phyloP scores from a whole-genome alignment of 2,329 filamentous ascomycete genomes.

The Colletotrichum lupini region DNA sequence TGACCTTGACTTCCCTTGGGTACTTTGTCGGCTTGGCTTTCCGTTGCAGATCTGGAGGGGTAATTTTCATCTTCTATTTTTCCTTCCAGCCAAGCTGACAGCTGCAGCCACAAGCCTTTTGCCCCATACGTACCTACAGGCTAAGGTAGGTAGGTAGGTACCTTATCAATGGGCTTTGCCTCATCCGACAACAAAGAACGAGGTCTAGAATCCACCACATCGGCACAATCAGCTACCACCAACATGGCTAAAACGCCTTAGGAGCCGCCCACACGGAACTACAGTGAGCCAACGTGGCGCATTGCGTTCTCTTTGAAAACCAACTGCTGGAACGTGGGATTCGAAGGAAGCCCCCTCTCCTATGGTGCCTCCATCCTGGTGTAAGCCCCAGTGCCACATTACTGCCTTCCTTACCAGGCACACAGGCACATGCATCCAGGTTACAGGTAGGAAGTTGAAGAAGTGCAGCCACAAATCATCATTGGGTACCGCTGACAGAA shows the following conservation, averaged over 20 bases:
- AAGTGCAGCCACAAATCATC: neutral
- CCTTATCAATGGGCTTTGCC: neutral
- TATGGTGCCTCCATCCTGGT: neutral
- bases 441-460: neutral
- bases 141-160: too few species aligned
- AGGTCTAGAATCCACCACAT: neutral
- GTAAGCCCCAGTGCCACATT: neutral
- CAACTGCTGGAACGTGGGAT: neutral
- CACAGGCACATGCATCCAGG: too few species aligned
- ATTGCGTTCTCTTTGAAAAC: neutral
- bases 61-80: neutral
- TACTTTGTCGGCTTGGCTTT: neutral
- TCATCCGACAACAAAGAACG: neutral
- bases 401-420: too few species aligned
- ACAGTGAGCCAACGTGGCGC: neutral
- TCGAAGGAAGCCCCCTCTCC: neutral
- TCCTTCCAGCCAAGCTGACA: neutral
- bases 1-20: neutral
- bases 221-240: neutral
- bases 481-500: neutral
- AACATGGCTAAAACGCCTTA: neutral
- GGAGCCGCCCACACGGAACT: neutral
- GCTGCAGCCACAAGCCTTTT: neutral
- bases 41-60: neutral
- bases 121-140: neutral